Evolutionary conservation across 768 basidiomycete species (phyloP).

Genomic region (Boletus coccyginus): DNA sequence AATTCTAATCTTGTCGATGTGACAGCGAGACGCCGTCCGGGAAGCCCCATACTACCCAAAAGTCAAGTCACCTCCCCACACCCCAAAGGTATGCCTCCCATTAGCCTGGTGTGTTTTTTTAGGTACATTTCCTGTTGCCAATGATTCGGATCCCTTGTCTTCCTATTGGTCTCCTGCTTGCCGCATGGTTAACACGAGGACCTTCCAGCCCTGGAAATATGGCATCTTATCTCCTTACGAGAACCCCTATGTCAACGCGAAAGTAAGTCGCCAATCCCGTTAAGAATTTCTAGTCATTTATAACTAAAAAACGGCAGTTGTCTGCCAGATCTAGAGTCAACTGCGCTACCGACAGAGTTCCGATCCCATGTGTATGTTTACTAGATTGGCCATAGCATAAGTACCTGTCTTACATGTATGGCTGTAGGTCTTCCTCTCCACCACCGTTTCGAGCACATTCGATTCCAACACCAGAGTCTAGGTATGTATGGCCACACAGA

Average conservation of each 20-base stretch:
- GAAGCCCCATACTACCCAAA: conserved; percentile 8
- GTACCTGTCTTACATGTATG: background rate
- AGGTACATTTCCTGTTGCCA: background rate
- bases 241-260: conserved; percentile 11
- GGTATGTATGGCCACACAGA: conserved; percentile 13
- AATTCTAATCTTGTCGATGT: background rate
- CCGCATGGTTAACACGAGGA: conserved; percentile 10
- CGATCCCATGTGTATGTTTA: conserved; percentile 19
- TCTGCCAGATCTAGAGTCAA: conserved; percentile 6
- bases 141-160: background rate
- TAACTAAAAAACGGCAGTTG: conserved; percentile 2
- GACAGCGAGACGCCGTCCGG: conserved; percentile 10
- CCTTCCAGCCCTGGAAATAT: conserved; percentile 34
- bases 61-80: conserved; percentile 27
- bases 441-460: conserved; percentile 16
- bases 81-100: conserved; percentile 27
- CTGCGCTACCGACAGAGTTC: conserved; percentile 25
- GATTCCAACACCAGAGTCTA: conserved; percentile 34
- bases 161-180: background rate
- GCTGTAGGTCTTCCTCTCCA: conserved; percentile 18
- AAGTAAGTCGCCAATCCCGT: conserved; percentile 15
- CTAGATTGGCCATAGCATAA: background rate
- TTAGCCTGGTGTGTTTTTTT: background rate
- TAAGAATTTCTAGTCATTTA: background rate
- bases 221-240: conserved; percentile 28